phyloP scores from a whole-genome alignment of 2,329 filamentous ascomycete genomes.

The Alternaria dauci region DNA sequence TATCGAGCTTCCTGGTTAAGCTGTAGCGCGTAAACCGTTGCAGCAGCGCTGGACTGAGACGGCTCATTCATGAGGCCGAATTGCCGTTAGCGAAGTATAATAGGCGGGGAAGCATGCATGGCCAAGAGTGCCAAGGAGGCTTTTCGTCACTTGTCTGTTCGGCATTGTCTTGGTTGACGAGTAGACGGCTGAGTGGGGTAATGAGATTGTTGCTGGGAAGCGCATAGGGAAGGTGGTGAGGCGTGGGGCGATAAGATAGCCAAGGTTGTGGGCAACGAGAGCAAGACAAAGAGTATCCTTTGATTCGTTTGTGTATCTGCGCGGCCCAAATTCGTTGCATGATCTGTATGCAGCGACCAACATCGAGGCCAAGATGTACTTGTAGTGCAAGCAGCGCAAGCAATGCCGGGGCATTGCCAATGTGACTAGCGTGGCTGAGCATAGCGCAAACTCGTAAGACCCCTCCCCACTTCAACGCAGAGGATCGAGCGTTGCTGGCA shows the following conservation, averaged over 20 bases:
- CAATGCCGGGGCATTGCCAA: neutral
- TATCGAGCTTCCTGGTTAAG: constrained; percentile 38
- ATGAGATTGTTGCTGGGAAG: neutral
- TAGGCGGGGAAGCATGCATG: constrained; percentile 27
- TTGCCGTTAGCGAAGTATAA: constrained; percentile 14
- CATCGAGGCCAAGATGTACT: neutral
- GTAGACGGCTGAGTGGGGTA: neutral
- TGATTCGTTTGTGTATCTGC: neutral
- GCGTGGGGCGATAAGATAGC: constrained; percentile 4
- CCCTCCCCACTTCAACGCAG: neutral
- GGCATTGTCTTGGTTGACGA: constrained; percentile 2
- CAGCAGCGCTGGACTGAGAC: constrained; percentile 20
- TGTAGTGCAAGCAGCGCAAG: neutral
- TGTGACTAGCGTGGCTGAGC: neutral
- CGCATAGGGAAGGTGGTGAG: constrained; percentile 17
- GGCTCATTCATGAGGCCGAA: constrained; percentile 28
- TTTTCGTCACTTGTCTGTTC: constrained; percentile 14
- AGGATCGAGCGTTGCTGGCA: neutral
- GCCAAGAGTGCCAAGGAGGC: constrained; percentile 34
- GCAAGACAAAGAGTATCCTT: neutral
- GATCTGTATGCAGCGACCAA: neutral
- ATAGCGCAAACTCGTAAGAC: too few relatives aligned
- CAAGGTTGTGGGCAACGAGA: neutral
- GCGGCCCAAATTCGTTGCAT: neutral
- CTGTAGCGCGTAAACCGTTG: constrained; percentile 22